Evolutionary conservation across 345 rosid genomes (phyloP).

Genomic region (Psidium guajava): DNA sequence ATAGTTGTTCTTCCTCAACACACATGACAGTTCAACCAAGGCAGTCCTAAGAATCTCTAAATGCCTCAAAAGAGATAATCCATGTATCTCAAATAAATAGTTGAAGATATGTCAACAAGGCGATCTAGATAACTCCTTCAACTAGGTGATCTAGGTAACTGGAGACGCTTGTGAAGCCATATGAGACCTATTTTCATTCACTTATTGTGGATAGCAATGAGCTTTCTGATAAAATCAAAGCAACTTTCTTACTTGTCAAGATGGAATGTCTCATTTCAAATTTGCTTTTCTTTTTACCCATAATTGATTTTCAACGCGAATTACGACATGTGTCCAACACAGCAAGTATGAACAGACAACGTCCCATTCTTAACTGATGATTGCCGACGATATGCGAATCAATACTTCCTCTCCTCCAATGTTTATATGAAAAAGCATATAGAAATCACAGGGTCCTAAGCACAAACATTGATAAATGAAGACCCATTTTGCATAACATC

Average conservation of each 20-base stretch:
- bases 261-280: background rate
- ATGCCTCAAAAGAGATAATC: background rate
- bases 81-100: background rate
- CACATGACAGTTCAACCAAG: background rate
- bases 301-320: background rate
- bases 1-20: background rate
- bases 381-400: background rate
- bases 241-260: background rate
- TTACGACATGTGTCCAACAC: background rate
- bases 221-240: background rate
- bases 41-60: background rate
- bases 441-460: background rate
- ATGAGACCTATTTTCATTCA: background rate
- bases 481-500: background rate
- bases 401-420: background rate
- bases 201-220: background rate
- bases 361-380: background rate
- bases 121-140: background rate
- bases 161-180: background rate
- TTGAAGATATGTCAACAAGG: background rate
- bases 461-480: background rate
- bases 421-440: background rate
- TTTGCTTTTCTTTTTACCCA: background rate
- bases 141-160: background rate
- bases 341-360: background rate